phyloP scores from a whole-genome alignment of 495 filamentous ascomycete genomes.

The Recurvomyces mirabilis region DNA sequence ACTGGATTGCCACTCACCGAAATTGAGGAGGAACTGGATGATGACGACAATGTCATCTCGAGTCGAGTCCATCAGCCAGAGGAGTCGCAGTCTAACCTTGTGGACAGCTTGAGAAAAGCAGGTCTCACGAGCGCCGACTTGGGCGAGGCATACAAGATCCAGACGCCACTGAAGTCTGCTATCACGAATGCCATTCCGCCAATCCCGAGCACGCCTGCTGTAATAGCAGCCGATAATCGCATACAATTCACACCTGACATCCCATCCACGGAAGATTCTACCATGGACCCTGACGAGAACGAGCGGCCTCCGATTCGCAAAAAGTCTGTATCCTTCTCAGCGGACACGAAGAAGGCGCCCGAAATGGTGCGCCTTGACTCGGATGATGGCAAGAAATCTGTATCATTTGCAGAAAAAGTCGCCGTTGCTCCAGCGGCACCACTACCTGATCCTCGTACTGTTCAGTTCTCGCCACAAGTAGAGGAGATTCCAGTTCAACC shows the following conservation, averaged over 20 bases:
- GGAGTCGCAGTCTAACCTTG: conserved; percentile 47
- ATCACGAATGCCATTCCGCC: conserved; percentile 15
- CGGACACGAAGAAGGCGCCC: conserved; percentile 43
- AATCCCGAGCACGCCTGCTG: not conserved
- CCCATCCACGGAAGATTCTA: not conserved
- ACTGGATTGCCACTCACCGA: conserved; percentile 62
- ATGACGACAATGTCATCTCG: conserved; percentile 72
- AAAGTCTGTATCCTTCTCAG: conserved; percentile 38
- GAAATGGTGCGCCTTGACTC: conserved; percentile 12
- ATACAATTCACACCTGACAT: not conserved
- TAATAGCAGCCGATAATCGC: conserved; percentile 4
- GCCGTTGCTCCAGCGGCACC: conserved; percentile 28
- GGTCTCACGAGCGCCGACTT: conserved; percentile 46
- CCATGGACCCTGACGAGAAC: not conserved
- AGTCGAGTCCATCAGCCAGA: conserved; percentile 46
- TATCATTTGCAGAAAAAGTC: conserved; percentile 38
- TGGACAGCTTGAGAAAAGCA: conserved; percentile 58
- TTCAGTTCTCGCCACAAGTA: conserved; percentile 18
- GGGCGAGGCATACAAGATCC: not conserved
- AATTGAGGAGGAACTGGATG: conserved; percentile 85
- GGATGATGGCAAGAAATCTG: conserved; percentile 25
- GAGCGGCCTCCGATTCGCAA: conserved; percentile 15
- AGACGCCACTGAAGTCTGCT: conserved; percentile 9
- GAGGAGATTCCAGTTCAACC: conserved; percentile 17
- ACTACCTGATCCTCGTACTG: conserved; percentile 12